Percentiles rank a stretch among this genome's conserved stretches.
phyloP scores from a whole-genome alignment of 192 early-diverging fungal genomes.

The Haplosporangium gracile region DNA sequence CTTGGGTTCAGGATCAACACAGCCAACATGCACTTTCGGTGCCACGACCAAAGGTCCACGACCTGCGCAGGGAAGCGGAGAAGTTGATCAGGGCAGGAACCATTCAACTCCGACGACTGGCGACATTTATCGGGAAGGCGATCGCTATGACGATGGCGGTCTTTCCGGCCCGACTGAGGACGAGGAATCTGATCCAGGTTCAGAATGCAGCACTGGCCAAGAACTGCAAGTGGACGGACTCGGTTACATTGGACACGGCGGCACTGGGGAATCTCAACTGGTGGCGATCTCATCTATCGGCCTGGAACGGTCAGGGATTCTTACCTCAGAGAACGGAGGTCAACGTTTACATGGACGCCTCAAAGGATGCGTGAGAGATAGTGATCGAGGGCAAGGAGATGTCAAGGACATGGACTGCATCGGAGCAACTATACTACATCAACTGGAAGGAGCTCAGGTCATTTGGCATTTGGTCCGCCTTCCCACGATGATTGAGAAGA shows the following conservation, averaged over 20 bases:
- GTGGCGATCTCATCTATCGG: conserved; percentile 1
- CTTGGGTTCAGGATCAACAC: conserved; percentile 28
- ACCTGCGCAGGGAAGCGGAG: too few relatives aligned
- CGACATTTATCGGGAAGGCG: conserved; percentile 23
- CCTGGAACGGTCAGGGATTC: conserved; percentile 22
- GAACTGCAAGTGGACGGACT: conserved; percentile 1
- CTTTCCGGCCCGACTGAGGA: too few relatives aligned
- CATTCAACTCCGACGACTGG: background rate
- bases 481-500: conserved; percentile 4
- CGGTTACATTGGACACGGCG: too few relatives aligned
- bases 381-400: background rate
- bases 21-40: background rate
- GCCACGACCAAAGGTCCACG: too few relatives aligned
- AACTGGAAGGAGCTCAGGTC: conserved; percentile 34
- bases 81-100: too few relatives aligned
- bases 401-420: background rate
- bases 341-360: too few relatives aligned
- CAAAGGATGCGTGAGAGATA: too few relatives aligned
- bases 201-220: conserved; percentile 3
- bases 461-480: conserved; percentile 19
- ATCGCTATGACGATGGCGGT: conserved; percentile 23
- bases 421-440: conserved; percentile 3
- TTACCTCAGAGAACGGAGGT: too few relatives aligned
- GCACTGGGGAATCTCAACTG: background rate
- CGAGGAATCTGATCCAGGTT: conserved; percentile 18